Conservation (phyloP, 495 filamentous ascomycete genomes). For the Friedmanniomyces endolithicus region DNA sequence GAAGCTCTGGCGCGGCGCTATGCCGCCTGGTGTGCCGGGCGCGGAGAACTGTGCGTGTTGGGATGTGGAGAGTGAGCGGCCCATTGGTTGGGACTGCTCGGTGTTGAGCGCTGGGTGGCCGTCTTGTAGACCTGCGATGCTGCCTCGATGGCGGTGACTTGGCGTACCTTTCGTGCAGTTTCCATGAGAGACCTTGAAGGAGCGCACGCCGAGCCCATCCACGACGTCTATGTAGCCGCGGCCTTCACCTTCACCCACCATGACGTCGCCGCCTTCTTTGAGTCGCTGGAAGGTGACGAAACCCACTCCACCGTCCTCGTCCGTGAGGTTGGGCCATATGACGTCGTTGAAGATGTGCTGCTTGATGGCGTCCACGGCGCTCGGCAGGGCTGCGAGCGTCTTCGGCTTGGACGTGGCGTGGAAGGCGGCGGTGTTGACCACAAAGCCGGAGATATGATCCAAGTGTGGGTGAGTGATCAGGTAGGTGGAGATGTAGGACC, state of each 20-base stretch:
- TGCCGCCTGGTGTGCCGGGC: slow-evolving; percentile 19
- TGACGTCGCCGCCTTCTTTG: slow-evolving; percentile 71
- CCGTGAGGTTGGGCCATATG: slow-evolving; percentile 94
- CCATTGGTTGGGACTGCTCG: slow-evolving; percentile 8
- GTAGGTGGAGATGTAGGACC: slow-evolving; percentile 68
- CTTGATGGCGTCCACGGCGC: slow-evolving; percentile 78
- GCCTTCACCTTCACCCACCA: slow-evolving; percentile 59
- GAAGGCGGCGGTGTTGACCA: slow-evolving; percentile 79
- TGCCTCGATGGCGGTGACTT: slow-evolving; percentile 25
- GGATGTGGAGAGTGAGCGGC: slow-evolving; percentile 7
- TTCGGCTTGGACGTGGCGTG: slow-evolving; percentile 64
- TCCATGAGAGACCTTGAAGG: slow-evolving; percentile 74
- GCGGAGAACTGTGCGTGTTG: slow-evolving; percentile 13
- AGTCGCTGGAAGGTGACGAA: slow-evolving; percentile 82
- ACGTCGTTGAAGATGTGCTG: slow-evolving; percentile 92
- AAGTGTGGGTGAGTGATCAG: slow-evolving; percentile 91
- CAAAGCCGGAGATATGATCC: slow-evolving; percentile 82
- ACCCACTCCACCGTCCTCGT: slow-evolving; percentile 89
- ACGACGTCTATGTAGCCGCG: slow-evolving; percentile 75
- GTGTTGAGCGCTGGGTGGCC: slow-evolving; percentile 40
- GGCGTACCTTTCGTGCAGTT: slow-evolving; percentile 61
- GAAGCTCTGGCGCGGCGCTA: slow-evolving; percentile 9
- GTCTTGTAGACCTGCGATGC: slow-evolving; percentile 24
- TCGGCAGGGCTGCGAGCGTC: slow-evolving; percentile 68
- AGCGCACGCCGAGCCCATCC: slow-evolving; percentile 66